Evolutionary conservation across 2,329 filamentous ascomycete genomes (phyloP).

Genomic region (Colletotrichum neosansevieriae): DNA sequence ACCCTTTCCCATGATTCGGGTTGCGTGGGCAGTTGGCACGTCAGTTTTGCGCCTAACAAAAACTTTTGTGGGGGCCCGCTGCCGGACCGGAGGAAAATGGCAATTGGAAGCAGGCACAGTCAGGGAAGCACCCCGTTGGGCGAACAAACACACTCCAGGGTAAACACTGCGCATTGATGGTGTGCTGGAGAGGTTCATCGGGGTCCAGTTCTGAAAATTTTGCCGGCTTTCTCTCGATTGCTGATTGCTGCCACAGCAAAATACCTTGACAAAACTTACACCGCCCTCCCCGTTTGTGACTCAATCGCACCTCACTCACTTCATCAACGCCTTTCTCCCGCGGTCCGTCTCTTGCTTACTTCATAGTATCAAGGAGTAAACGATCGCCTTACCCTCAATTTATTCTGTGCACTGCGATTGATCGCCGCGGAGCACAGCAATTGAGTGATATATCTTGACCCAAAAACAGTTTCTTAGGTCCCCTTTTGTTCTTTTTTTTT

Average conservation of each 20-base stretch:
- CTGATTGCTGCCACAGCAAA: background rate
- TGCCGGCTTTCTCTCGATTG: background rate
- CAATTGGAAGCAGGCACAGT: background rate
- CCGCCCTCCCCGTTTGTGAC: constrained; percentile 11
- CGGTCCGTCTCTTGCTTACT: background rate
- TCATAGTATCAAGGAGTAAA: background rate
- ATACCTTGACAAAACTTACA: constrained; percentile 7
- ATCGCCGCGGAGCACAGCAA: background rate
- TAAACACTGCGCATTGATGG: background rate
- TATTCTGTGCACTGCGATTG: background rate
- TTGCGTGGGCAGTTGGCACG: background rate
- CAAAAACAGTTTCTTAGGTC: background rate
- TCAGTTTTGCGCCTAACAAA: background rate
- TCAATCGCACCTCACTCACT: constrained; percentile 5
- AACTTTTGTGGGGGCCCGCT: background rate
- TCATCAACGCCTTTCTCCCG: constrained; percentile 1
- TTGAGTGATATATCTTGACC: background rate
- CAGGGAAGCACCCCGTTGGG: background rate
- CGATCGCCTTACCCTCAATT: background rate
- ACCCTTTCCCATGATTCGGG: background rate
- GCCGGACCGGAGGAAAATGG: background rate
- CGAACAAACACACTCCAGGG: background rate
- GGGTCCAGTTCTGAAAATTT: background rate
- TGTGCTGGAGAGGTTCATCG: background rate
- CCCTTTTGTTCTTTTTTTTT: background rate